Evolutionary conservation across 2,329 filamentous ascomycete genomes (phyloP).

Genomic region (Sporothrix curviconia): DNA sequence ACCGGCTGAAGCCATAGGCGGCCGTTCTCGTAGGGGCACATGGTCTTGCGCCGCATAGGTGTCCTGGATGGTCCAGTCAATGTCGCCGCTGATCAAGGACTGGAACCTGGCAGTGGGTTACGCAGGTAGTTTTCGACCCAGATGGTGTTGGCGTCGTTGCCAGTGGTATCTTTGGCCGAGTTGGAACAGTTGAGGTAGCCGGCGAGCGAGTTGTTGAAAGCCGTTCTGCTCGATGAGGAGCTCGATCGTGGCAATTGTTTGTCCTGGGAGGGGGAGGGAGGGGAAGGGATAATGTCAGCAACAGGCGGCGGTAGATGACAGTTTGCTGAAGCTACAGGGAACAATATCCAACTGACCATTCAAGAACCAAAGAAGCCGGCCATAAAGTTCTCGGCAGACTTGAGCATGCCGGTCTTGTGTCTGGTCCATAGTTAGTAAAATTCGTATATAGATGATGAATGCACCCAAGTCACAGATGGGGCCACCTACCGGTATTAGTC

Average conservation of each 20-base stretch:
- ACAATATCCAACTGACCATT: constrained; percentile 51
- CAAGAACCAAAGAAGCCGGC: constrained; percentile 72
- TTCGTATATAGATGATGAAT: background rate
- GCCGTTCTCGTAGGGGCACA: constrained; percentile 75
- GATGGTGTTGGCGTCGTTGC: constrained; percentile 45
- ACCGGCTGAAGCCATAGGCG: constrained; percentile 67
- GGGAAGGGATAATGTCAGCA: background rate
- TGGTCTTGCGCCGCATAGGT: constrained; percentile 61
- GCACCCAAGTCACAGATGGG: too few relatives aligned
- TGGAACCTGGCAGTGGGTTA: constrained; percentile 55
- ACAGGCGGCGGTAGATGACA: too few relatives aligned
- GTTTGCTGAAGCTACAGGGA: too few relatives aligned
- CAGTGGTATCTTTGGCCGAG: constrained; percentile 43
- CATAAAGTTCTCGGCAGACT: constrained; percentile 71
- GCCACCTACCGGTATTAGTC: constrained; percentile 52
- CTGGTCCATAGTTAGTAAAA: constrained; percentile 21
- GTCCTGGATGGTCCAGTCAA: constrained; percentile 59
- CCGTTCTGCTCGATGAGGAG: constrained; percentile 58
- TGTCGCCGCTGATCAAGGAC: constrained; percentile 41
- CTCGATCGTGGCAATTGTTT: constrained; percentile 64
- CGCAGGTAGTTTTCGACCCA: constrained; percentile 61
- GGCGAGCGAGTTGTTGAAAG: constrained; percentile 66
- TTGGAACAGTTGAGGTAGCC: constrained; percentile 64
- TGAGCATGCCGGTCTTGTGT: constrained; percentile 72
- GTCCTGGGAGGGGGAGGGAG: too few relatives aligned